phyloP scores from a whole-genome alignment of 805 yeast genomes.

The Metschnikowia rubicola region DNA sequence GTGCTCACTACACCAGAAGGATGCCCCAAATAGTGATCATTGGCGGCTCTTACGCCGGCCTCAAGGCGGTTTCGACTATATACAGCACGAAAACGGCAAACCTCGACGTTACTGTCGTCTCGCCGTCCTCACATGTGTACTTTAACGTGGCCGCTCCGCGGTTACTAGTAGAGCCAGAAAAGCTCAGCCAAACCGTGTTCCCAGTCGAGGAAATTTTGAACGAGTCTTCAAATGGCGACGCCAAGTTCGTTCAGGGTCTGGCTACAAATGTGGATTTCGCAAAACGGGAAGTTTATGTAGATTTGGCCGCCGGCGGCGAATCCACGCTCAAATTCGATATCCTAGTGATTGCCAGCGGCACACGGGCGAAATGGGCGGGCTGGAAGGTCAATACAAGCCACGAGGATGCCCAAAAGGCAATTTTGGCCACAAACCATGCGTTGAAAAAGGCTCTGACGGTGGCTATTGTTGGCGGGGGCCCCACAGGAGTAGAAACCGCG shows the following conservation, averaged over 20 bases:
- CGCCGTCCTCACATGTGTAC: constrained; percentile 24
- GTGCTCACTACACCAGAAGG: too few species aligned
- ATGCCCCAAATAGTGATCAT: constrained; percentile 26
- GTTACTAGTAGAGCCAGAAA: constrained; percentile 26
- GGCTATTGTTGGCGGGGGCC: constrained; percentile 39
- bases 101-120: constrained; percentile 22
- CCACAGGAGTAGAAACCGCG: constrained; percentile 37
- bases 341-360: constrained; percentile 36
- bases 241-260: constrained; percentile 23
- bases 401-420: constrained; percentile 15
- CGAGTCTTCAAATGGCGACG: constrained; percentile 15
- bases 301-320: constrained; percentile 4
- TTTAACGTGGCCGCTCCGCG: constrained; percentile 32
- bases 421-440: constrained; percentile 15
- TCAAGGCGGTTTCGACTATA: constrained; percentile 24
- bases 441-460: constrained; percentile 24
- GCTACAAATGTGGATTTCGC: constrained; percentile 28
- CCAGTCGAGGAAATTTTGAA: constrained; percentile 19
- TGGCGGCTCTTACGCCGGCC: constrained; percentile 38
- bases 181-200: constrained; percentile 16
- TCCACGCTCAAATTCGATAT: constrained; percentile 25
- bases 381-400: constrained; percentile 24
- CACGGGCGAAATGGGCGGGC: constrained; percentile 19
- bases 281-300: constrained; percentile 16
- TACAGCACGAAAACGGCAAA: constrained; percentile 5